Conservation (phyloP, 2,329 filamentous ascomycete genomes). For the Ophiostoma triangulosporum region DNA sequence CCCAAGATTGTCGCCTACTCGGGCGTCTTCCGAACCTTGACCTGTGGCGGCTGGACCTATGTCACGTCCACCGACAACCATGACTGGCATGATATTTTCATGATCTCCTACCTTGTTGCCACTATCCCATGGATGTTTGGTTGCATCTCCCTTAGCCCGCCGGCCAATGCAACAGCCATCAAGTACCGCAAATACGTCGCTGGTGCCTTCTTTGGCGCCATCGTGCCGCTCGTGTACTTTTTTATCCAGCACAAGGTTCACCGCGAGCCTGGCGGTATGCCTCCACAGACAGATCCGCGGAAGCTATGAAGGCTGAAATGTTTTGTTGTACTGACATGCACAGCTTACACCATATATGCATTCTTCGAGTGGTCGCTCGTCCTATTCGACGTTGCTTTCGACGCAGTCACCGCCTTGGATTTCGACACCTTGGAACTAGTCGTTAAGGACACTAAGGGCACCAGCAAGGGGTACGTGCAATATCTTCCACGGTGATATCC, state of each 20-base stretch:
- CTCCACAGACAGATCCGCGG: background rate
- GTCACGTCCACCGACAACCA: constrained; percentile 97
- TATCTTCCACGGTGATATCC: constrained; percentile 85
- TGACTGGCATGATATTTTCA: constrained; percentile 97
- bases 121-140: constrained; percentile 93
- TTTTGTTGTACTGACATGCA: background rate
- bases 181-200: constrained; percentile 82
- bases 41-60: constrained; percentile 96
- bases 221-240: constrained; percentile 85
- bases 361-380: constrained; percentile 98
- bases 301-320: background rate
- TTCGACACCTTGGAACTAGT: constrained; percentile 81
- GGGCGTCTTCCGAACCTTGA: constrained; percentile 78
- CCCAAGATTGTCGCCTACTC: constrained; percentile 70
- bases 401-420: constrained; percentile 85
- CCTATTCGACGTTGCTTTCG: constrained; percentile 89
- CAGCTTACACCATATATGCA: constrained; percentile 92
- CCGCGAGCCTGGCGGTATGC: constrained; percentile 76
- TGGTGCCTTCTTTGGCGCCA: constrained; percentile 73
- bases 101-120: constrained; percentile 94
- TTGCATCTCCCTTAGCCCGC: constrained; percentile 78
- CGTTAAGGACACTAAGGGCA: constrained; percentile 75
- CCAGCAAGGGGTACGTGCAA: constrained; percentile 96
- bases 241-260: constrained; percentile 99
- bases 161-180: constrained; percentile 66